phyloP scores from a whole-genome alignment of 2,329 filamentous ascomycete species.

The Exophiala calicioides region DNA sequence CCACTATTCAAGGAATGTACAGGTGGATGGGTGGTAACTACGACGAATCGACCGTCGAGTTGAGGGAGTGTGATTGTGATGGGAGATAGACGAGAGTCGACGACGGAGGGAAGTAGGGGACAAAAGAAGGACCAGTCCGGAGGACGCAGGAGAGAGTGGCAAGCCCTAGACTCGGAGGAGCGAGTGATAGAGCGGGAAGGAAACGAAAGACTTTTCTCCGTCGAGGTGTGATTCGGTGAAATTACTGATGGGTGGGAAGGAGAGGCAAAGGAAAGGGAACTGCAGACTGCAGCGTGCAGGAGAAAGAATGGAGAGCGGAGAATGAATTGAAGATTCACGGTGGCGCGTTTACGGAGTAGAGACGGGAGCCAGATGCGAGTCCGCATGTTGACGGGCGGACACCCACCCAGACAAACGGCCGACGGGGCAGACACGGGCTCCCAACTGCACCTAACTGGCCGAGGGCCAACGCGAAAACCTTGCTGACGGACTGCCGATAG shows the following conservation, averaged over 20 bases:
- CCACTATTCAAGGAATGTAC: slow-evolving; percentile 22
- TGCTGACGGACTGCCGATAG: too few relatives aligned
- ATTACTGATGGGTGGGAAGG: slow-evolving; percentile 7
- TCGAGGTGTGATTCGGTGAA: slow-evolving; percentile 7
- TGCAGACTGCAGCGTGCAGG: too few relatives aligned
- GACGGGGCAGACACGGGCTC: too few relatives aligned
- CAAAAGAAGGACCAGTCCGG: slow-evolving; percentile 27
- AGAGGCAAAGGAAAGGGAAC: slow-evolving; percentile 2
- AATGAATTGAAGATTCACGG: slow-evolving; percentile 13
- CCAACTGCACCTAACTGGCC: too few relatives aligned
- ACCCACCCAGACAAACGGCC: too few relatives aligned
- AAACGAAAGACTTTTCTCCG: slow-evolving; percentile 11
- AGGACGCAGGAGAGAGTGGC: too few relatives aligned
- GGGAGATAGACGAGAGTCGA: slow-evolving; percentile 9
- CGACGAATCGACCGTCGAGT: slow-evolving; percentile 30
- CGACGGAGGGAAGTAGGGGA: slow-evolving; percentile 9
- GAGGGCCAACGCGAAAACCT: too few relatives aligned
- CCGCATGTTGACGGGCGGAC: too few relatives aligned
- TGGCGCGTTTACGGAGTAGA: too few relatives aligned
- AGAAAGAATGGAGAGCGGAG: too few relatives aligned
- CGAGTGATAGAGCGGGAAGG: slow-evolving; percentile 11
- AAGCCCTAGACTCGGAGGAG: too few relatives aligned
- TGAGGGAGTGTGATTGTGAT: slow-evolving; percentile 24
- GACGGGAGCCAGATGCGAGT: too few relatives aligned
- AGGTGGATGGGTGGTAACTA: slow-evolving; percentile 9